Evolutionary conservation across 768 basidiomycete genomes (phyloP).

Genomic region (Serpula lacrymans): DNA sequence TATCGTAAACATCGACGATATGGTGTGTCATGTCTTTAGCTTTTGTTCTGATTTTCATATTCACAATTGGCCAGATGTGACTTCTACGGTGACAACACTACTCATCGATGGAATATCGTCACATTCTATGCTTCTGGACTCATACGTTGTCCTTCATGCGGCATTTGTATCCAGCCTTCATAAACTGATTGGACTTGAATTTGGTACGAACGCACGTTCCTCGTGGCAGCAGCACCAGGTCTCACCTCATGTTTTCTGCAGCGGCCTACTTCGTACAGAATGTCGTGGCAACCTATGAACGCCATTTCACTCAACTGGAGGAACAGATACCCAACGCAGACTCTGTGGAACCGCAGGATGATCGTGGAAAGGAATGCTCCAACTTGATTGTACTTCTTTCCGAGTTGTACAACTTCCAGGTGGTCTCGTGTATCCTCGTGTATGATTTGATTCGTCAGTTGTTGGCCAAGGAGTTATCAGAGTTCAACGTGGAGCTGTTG

Average conservation of each 20-base stretch:
- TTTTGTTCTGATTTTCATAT: conserved; percentile 2
- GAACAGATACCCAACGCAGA: conserved; percentile 9
- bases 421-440: conserved; percentile 82
- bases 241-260: conserved; percentile 24
- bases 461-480: conserved; percentile 59
- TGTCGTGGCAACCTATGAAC: conserved; percentile 64
- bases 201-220: conserved; percentile 55
- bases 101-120: conserved; percentile 78
- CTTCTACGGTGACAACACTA: conserved; percentile 69
- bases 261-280: conserved; percentile 83
- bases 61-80: conserved; percentile 58
- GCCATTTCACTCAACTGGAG: conserved; percentile 39
- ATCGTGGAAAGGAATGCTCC: conserved; percentile 78
- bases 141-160: conserved; percentile 85
- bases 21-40: conserved; percentile 43
- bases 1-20: conserved; percentile 78
- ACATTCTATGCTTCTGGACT: conserved; percentile 79
- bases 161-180: conserved; percentile 80
- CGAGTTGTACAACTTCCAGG: conserved; percentile 95
- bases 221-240: not conserved
- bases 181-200: conserved; percentile 80
- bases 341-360: conserved; percentile 26
- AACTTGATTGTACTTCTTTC: conserved; percentile 87
- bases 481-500: conserved; percentile 82
- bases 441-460: conserved; percentile 86